These are phyloP conservation scores for Nitzschia sp. DNA, from an alignment of 108 stramenopile genomes.

Conservation along the genomic window DNA sequence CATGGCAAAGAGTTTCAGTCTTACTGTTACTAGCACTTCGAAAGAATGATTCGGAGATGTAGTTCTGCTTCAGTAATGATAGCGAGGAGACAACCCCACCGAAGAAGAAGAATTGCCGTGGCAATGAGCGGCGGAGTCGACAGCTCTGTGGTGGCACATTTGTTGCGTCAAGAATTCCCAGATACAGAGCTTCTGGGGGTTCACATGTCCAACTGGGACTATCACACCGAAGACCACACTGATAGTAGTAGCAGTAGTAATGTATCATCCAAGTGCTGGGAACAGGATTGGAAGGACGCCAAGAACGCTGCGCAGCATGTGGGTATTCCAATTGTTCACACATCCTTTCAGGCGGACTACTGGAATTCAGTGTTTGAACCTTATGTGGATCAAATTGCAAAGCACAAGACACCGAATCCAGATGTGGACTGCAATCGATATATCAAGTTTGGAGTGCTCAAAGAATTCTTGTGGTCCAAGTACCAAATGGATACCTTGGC, in stretches of 20 bases:
- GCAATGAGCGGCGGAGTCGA: constrained; percentile 98
- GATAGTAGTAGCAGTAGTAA: too few relatives aligned
- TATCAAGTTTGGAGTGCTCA: constrained; percentile 93
- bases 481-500: constrained; percentile 67
- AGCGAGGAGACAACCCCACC: too few relatives aligned
- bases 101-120: constrained; percentile 78
- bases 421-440: constrained; percentile 91
- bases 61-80: neutral
- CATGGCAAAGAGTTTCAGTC: too few relatives aligned
- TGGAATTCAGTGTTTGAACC: constrained; percentile 94
- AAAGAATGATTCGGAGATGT: neutral
- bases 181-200: constrained; percentile 45
- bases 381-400: constrained; percentile 59
- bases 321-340: constrained; percentile 67
- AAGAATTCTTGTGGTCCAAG: constrained; percentile 53
- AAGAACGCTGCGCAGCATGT: constrained; percentile 74
- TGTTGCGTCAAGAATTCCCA: constrained; percentile 43
- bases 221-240: constrained; percentile 71
- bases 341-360: constrained; percentile 86
- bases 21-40: too few relatives aligned
- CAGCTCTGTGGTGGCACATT: constrained; percentile 87
- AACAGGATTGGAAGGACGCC: constrained; percentile 87
- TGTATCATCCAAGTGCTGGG: constrained; percentile 40
- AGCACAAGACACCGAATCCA: constrained; percentile 81
- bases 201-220: constrained; percentile 92